Evolutionary conservation across 805 yeast genomes (phyloP).

Genomic region (Wickerhamomyces alni): DNA sequence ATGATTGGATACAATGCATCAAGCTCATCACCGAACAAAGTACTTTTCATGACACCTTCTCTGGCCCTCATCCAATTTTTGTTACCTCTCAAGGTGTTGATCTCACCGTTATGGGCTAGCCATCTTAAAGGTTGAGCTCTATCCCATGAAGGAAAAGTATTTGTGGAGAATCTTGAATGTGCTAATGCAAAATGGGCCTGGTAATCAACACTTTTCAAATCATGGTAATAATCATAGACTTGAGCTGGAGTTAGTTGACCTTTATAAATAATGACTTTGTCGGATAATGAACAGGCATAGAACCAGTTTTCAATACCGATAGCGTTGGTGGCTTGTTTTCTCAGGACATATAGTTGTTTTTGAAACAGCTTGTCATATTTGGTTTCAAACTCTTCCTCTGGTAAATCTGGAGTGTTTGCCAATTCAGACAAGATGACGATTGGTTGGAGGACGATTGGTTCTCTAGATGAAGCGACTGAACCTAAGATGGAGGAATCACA

Average conservation of each 20-base stretch:
- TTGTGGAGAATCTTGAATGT: slow-evolving; percentile 95
- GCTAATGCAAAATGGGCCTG: slow-evolving; percentile 95
- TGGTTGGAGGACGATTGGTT: slow-evolving; percentile 91
- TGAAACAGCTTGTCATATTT: slow-evolving; percentile 64
- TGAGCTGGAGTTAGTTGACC: slow-evolving; percentile 97
- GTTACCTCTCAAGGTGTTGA: slow-evolving; percentile 94
- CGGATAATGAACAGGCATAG: slow-evolving; percentile 88
- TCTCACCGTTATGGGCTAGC: slow-evolving; percentile 99
- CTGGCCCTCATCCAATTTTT: slow-evolving; percentile 99
- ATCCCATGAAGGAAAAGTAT: slow-evolving; percentile 99
- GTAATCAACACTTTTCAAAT: slow-evolving; percentile 83
- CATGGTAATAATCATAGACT: slow-evolving; percentile 92
- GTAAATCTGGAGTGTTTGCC: slow-evolving; percentile 29
- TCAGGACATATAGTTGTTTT: slow-evolving; percentile 74
- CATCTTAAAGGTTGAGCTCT: slow-evolving; percentile 97
- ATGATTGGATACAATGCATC: slow-evolving; percentile 90
- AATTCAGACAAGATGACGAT: slow-evolving; percentile 63
- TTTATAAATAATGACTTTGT: slow-evolving; percentile 88
- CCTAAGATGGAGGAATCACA: slow-evolving; percentile 92
- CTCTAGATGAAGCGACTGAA: slow-evolving; percentile 90
- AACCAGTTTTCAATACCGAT: slow-evolving; percentile 97
- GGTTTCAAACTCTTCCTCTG: slow-evolving; percentile 48
- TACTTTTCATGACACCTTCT: slow-evolving; percentile 92
- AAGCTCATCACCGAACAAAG: slow-evolving; percentile 83
- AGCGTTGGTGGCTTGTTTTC: slow-evolving; percentile 86